phyloP scores from a whole-genome alignment of 2,329 filamentous ascomycete genomes.

The Fusarium sp. region DNA sequence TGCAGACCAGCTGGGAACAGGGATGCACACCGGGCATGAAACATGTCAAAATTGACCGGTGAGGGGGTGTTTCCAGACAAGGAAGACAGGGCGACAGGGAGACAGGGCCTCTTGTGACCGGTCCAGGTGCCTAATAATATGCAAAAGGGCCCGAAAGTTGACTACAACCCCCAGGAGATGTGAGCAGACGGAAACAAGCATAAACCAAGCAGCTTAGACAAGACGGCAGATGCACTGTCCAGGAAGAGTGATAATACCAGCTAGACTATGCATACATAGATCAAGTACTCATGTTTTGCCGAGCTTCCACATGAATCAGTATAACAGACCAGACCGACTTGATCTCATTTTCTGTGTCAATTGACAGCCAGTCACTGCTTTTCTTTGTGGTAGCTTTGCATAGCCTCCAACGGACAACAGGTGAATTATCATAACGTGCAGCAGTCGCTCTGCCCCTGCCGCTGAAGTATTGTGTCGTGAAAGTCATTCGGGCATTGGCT shows the following conservation, averaged over 20 bases:
- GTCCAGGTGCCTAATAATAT: conserved; percentile 10
- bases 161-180: not conserved
- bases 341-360: not conserved
- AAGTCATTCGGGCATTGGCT: not conserved
- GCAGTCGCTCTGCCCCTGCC: not conserved
- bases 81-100: not conserved
- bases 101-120: conserved; percentile 29
- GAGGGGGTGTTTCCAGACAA: conserved; percentile 19
- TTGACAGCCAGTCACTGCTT: not conserved
- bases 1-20: conserved; percentile 19
- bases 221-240: conserved; percentile 2
- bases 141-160: conserved; percentile 9
- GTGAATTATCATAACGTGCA: not conserved
- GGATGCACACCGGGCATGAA: conserved; percentile 24
- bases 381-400: not conserved
- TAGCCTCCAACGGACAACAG: not conserved
- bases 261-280: not conserved
- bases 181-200: conserved; percentile 27
- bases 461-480: not conserved
- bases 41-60: conserved; percentile 38
- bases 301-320: not conserved
- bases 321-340: not conserved
- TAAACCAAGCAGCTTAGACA: conserved; percentile 19
- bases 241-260: not conserved
- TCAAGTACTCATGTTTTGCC: not conserved